These are phyloP conservation scores for Grifola frondosa DNA, from an alignment of 1,284 basidiomycete genomes.

Conservation along the genomic window DNA sequence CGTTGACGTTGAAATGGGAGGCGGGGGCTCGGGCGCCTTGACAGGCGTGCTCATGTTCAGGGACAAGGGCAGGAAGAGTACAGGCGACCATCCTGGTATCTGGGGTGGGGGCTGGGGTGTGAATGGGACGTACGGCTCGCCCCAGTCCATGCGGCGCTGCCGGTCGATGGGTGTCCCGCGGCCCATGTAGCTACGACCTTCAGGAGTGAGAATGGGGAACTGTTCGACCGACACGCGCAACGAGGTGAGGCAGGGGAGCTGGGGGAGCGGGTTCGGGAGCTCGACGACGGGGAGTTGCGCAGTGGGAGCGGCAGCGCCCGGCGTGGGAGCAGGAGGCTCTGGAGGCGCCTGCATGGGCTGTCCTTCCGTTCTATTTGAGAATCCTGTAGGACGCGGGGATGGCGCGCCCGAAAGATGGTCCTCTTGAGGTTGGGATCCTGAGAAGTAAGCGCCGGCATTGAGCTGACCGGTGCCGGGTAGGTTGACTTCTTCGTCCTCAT, in stretches of 20 bases:
- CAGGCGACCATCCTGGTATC: background rate
- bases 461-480: constrained; percentile 5
- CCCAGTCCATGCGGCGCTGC: constrained; percentile 21
- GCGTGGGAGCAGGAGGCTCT: background rate
- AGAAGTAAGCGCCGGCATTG: background rate
- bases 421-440: no score
- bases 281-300: no score
- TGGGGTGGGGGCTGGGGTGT: background rate
- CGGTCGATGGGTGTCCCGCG: constrained; percentile 25
- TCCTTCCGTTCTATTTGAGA: no score
- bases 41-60: constrained; percentile 7
- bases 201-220: constrained; percentile 5
- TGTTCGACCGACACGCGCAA: constrained; percentile 18
- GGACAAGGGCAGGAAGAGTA: background rate
- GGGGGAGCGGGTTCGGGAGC: constrained; percentile 1
- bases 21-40: constrained; percentile 1
- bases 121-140: constrained; percentile 1
- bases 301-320: background rate
- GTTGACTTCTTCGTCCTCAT: constrained; percentile 13
- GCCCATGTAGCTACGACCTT: constrained; percentile 21
- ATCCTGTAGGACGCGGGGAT: background rate
- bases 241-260: constrained; percentile 13
- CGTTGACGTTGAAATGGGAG: background rate
- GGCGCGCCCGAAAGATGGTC: no score
- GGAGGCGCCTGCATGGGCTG: background rate